A percentile compares a stretch with the other conserved stretches of the same genome.
Evolutionary conservation across 2,329 filamentous ascomycete genomes (phyloP).

Genomic region (Paracorniculantispora psalliotae): DNA sequence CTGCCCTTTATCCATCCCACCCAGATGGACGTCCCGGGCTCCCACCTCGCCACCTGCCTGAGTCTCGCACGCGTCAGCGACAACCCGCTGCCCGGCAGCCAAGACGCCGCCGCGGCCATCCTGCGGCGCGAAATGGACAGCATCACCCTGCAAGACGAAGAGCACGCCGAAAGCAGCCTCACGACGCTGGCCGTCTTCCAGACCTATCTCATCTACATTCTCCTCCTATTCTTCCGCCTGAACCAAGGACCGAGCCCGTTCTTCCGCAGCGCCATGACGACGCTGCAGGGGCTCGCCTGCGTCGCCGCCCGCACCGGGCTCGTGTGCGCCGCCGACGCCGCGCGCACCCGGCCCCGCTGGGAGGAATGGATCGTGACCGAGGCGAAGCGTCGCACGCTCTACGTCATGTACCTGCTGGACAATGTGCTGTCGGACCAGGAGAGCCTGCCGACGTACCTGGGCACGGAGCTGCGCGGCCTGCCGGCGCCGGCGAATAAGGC

Average conservation of each 20-base stretch:
- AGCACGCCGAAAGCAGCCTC: not conserved
- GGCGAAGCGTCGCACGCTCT: constrained; percentile 47
- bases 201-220: constrained; percentile 47
- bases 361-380: constrained; percentile 50
- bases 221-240: constrained; percentile 42
- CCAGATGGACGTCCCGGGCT: not conserved
- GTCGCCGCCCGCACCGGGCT: constrained; percentile 35
- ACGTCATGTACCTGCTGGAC: constrained; percentile 49
- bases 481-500: constrained; percentile 35
- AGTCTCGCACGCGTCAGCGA: constrained; percentile 2
- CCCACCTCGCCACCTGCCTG: constrained; percentile 4
- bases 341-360: constrained; percentile 39
- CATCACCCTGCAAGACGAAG: not conserved
- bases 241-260: constrained; percentile 23
- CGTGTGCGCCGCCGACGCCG: constrained; percentile 37
- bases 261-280: constrained; percentile 41
- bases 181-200: constrained; percentile 43
- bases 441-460: constrained; percentile 42
- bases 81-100: not conserved
- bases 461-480: constrained; percentile 41
- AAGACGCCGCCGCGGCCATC: not conserved
- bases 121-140: constrained; percentile 6
- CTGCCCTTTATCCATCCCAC: constrained; percentile 3
- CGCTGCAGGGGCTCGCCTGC: constrained; percentile 46
- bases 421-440: constrained; percentile 41